Base-by-base conservation (phyloP, 345 rosid genomes). In the Ceriops decandra region DNA sequence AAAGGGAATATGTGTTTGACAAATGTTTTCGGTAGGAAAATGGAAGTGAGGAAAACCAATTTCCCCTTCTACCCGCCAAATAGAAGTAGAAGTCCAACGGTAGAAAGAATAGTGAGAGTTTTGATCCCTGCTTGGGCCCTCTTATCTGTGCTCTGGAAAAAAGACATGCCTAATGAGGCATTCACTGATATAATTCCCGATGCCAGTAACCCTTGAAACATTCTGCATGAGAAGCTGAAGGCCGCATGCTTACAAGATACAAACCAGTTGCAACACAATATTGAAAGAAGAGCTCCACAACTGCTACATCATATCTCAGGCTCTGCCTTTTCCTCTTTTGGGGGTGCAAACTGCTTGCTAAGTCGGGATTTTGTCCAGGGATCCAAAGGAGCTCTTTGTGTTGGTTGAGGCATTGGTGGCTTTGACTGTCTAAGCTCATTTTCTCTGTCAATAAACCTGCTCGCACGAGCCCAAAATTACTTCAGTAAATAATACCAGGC, bases 391-490 rank as follows among this genome's bases (percentile, higher is more conserved):
- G 79, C 77, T 75, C 87, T 84, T 53, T 79, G 91, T 27, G 85
- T 90, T 4, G 85, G 87, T 74, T 86, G 97, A 57, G 93, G 87
- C 32, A 80, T 68, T 5, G 93, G 85, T 30, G 92, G 88, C 78
- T 89, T 93, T 30, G 96, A 83, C 75, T 91, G 90, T 51, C 97
- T 83, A 63, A 89, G 91, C 77, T 93, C 97, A 35, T 93, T 91
- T 75, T 89, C 93, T 82, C 99, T 78, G 71, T 89, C 99, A 8
- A 93, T 82, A 68, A 93, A 93, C 85, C 96, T 89, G 86, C 42
- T 66, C 69, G 64, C 20, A 36, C 15, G 4, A 27, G 69, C 32
- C 70, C 42, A 28, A 10, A 21, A 24, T 6, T 57, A 6, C 33
- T 60, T 6, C 7, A 62, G 46, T 49, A 24, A 22, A 38, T 15